These are phyloP conservation scores for Apiotrichum siamense DNA, from an alignment of 1,284 basidiomycete species.

Conservation along the genomic window DNA sequence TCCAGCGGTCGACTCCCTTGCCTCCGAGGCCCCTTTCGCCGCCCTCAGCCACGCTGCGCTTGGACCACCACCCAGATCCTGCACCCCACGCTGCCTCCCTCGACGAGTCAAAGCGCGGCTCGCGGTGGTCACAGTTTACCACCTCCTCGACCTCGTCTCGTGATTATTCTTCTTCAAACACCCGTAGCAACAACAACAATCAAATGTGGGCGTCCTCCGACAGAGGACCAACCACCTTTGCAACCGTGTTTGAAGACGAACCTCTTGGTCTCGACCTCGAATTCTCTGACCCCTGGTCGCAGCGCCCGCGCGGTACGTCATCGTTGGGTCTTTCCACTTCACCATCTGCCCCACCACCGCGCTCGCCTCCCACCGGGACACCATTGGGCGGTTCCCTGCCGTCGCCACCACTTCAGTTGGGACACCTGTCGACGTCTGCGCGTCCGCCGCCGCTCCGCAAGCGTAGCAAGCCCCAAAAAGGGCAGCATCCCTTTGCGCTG, in stretches of 20 bases:
- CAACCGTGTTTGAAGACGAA: conserved; percentile 15
- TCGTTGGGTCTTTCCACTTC: background rate
- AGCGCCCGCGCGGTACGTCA: background rate
- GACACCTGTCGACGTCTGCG: background rate
- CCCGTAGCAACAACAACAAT: background rate
- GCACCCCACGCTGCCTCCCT: background rate
- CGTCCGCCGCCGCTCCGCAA: background rate
- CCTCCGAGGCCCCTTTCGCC: background rate
- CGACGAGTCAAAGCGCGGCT: background rate
- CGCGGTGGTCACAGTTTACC: conserved; percentile 1
- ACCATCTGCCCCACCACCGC: background rate
- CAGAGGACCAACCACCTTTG: conserved; percentile 6
- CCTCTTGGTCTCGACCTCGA: background rate
- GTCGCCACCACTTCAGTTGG: background rate
- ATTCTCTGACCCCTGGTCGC: background rate
- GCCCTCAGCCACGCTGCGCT: background rate
- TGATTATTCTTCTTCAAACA: background rate
- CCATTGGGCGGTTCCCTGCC: background rate
- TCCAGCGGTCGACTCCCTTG: background rate
- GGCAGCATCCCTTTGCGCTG: conserved; percentile 31
- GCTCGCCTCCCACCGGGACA: no score
- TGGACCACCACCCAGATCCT: background rate
- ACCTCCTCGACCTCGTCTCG: background rate
- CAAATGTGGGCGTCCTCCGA: background rate
- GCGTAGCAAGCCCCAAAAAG: conserved; percentile 15